Evolutionary conservation across 1,284 basidiomycete species (phyloP).

Genomic region (Mycosarcoma mackinlayi): DNA sequence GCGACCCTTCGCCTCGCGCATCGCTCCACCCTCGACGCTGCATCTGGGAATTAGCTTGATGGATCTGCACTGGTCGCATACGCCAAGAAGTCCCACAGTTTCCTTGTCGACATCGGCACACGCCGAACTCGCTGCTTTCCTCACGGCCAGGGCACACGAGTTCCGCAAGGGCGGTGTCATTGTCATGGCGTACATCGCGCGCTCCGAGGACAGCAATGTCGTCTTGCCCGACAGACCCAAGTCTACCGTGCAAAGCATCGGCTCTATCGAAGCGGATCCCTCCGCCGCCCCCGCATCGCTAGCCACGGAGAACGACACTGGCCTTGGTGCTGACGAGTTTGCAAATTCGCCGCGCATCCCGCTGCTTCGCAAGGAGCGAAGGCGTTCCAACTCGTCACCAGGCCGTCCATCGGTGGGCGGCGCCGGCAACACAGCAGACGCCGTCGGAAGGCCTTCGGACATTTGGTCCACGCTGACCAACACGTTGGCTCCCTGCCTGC

Average conservation of each 20-base stretch:
- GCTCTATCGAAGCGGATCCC: slow-evolving; percentile 21
- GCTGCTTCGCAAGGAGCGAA: slow-evolving; percentile 41
- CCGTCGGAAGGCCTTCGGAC: slow-evolving; percentile 42
- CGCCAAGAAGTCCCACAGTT: slow-evolving; percentile 58
- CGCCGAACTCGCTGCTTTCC: slow-evolving; percentile 68
- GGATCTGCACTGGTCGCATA: slow-evolving; percentile 69
- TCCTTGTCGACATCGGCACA: slow-evolving; percentile 67
- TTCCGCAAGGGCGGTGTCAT: slow-evolving; percentile 69
- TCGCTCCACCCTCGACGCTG: slow-evolving; percentile 65
- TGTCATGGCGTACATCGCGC: slow-evolving; percentile 68
- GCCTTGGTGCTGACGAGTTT: not conserved
- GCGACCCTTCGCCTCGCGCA: slow-evolving; percentile 67
- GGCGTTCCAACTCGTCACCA: slow-evolving; percentile 47
- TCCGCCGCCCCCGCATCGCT: slow-evolving; percentile 10
- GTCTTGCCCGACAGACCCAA: slow-evolving; percentile 38
- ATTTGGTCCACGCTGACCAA: slow-evolving; percentile 68
- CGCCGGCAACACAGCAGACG: slow-evolving; percentile 7
- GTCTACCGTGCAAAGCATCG: slow-evolving; percentile 33
- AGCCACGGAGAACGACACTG: not conserved
- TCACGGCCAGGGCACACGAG: slow-evolving; percentile 68
- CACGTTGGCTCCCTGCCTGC: slow-evolving; percentile 68
- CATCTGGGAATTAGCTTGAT: slow-evolving; percentile 68
- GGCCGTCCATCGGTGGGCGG: slow-evolving; percentile 23
- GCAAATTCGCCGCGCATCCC: slow-evolving; percentile 15
- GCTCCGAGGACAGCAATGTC: slow-evolving; percentile 62